Evolutionary conservation across 441 rosid genomes (phyloP).

Genomic region (Breynia disticha): DNA sequence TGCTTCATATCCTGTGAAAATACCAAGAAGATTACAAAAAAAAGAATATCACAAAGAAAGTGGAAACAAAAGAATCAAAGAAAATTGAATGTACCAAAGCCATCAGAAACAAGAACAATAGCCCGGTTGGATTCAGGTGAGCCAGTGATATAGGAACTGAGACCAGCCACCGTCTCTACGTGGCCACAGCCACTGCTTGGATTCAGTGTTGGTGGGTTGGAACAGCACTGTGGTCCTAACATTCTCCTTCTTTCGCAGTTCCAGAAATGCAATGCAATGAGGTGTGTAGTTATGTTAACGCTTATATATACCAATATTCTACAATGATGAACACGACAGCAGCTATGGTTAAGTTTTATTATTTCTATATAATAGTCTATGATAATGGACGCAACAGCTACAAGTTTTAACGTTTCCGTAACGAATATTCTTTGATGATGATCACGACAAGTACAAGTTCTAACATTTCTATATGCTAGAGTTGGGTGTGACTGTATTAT

Average conservation of each 20-base stretch:
- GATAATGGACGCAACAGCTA: too few species aligned
- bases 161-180: constrained; percentile 39
- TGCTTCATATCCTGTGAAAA: constrained; percentile 54
- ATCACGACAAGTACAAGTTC: too few species aligned
- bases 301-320: too few species aligned
- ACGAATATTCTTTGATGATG: too few species aligned
- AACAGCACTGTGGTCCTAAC: constrained; percentile 54
- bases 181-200: constrained; percentile 43
- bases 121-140: constrained; percentile 33
- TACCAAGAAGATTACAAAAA: neutral
- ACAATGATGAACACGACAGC: too few species aligned
- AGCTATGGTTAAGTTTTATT: too few species aligned
- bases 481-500: too few species aligned
- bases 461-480: too few species aligned
- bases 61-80: neutral
- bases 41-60: neutral
- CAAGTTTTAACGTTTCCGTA: too few species aligned
- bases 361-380: too few species aligned
- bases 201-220: constrained; percentile 46
- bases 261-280: neutral
- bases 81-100: constrained; percentile 27
- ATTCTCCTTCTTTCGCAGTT: constrained; percentile 9
- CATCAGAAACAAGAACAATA: constrained; percentile 45
- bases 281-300: too few species aligned
- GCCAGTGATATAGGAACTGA: constrained; percentile 44